Evolutionary conservation across 2,329 filamentous ascomycete species (phyloP), one percentile per base, ranked within the genome.

Genomic region (Dothistroma pini): DNA sequence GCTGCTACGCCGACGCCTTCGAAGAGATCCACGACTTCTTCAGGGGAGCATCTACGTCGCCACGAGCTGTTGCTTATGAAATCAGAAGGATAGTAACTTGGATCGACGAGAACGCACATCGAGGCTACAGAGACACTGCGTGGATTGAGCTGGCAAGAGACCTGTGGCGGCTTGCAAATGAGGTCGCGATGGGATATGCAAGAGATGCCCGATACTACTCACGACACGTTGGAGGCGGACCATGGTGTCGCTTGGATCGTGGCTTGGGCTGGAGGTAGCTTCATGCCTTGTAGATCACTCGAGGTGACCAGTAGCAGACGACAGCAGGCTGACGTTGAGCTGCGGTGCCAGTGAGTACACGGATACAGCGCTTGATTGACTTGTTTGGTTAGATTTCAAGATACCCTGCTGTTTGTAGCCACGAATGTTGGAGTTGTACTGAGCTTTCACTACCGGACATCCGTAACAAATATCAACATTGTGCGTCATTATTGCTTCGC

Each of bases 21-120:
- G 59, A 61, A 32, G 50, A 35, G 41, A 61, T 61, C 16, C 59
- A 61, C 56, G 59, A 57, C 22, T 61, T 55, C 55, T 61, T 61
- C 41, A 38, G 59, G 14, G 59, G 55, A 22, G 44, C 48, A 16
- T n/a, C 38, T 2, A 41, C 21, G 12, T 38, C 44, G 3, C 31
- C 51, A n/a, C 44, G 53, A 25, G 29, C 41, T 14, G 54, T 61
- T 29, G 55, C 59, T 10, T 38, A 52, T 11, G 51, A 51, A 4
- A 61, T 61, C 44, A 35, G 56, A 16, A 47, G 50, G 6, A 51
- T 61, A 12, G 55, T 51, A n/a, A 44, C 57, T 11, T 61, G 47
- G 25, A 61, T 61, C 38, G 31, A 60, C 31, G 58, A 56, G 10
- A 35, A 44, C 1, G 56, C 56, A 4, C 48, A 41, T 7, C 22